Evolutionary conservation across 108 stramenopile species (phyloP), one percentile per base, ranked within the genome.

Genomic region (Pseudonitzschia multiseries): DNA sequence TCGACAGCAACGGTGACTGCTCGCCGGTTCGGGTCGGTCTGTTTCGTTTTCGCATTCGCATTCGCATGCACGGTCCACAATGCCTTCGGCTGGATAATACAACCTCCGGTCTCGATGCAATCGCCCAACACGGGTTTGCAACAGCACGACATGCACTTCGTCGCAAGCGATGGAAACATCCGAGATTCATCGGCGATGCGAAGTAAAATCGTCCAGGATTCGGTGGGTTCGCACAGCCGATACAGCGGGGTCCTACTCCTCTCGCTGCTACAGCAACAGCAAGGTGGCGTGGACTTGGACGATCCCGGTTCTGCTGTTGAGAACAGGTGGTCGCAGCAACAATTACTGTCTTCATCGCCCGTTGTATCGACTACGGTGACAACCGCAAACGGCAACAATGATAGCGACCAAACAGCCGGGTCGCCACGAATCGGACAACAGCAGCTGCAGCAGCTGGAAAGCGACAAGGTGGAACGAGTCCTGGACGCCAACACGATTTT

Each of bases 401-500:
- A 36, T 6, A 10, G 8, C 17, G 46, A 48, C 2, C 46, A 3
- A 48, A 2, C 17, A 48, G 46, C 46, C 46, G 46, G 22, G 17
- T 24, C 54, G 2, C 22, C 54, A 26, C 13, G 36, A 36, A 36
- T 36, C 26, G 54, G 13, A 22, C 33, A 62, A 40, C 32, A 62
- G 40, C 61, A 33, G 29, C 32, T 9, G 8, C 31, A 62, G 29
- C 31, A 62, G 5, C 15, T 15, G 12, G 32, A 66, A 57, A 42
- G 52, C 32, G 86, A 87, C 63, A 56, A 74, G 44, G 83, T 88
- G 3, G 74, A 83, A n/a, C 76, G 87, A 57, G 70, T 88, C 41
- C 12, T 85, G 17, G 87, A 88, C 43, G 73, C 72, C 14, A 74
- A 69, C 32, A 86, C 84, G n/a, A 70, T 88, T 64, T 74, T 75